Evolutionary conservation across 83 land plant genomes (phyloP).

Genomic region (Picea abies): DNA sequence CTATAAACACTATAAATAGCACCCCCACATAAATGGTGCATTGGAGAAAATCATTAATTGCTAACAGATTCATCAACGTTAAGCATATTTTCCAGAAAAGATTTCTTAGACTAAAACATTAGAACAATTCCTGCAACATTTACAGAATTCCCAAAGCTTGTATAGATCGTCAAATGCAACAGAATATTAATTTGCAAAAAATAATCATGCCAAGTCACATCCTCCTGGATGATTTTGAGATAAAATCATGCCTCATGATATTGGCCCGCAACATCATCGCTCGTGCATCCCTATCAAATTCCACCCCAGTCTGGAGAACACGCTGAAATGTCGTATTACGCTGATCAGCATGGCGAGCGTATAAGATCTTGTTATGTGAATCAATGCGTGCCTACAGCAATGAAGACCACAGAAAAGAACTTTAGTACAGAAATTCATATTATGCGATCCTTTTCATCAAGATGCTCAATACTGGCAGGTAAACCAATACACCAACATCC

Average conservation of each 20-base stretch:
- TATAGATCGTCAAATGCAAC: neutral
- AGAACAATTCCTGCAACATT: constrained; percentile 1
- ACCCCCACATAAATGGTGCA: neutral
- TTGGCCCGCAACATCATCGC: constrained; percentile 93
- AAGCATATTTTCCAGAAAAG: neutral
- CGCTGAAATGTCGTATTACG: constrained; percentile 90
- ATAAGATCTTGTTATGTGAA: constrained; percentile 94
- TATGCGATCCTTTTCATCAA: too few species aligned
- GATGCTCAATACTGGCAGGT: neutral
- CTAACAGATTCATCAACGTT: neutral
- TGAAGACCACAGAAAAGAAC: neutral
- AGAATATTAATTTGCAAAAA: neutral
- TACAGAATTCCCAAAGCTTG: constrained; percentile 4
- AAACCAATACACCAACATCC: neutral
- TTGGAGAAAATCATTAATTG: neutral
- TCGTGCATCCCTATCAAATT: constrained; percentile 83
- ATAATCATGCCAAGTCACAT: constrained; percentile 16
- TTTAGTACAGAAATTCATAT: neutral
- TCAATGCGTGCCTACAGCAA: constrained; percentile 91
- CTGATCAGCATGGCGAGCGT: constrained; percentile 98
- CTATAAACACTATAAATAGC: neutral
- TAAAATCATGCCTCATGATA: constrained; percentile 81
- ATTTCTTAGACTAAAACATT: neutral
- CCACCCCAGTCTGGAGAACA: constrained; percentile 83
- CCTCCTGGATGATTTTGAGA: constrained; percentile 37